Evolutionary conservation across 2,329 filamentous ascomycete species (phyloP).

Genomic region (Cladophialophora bantiana): DNA sequence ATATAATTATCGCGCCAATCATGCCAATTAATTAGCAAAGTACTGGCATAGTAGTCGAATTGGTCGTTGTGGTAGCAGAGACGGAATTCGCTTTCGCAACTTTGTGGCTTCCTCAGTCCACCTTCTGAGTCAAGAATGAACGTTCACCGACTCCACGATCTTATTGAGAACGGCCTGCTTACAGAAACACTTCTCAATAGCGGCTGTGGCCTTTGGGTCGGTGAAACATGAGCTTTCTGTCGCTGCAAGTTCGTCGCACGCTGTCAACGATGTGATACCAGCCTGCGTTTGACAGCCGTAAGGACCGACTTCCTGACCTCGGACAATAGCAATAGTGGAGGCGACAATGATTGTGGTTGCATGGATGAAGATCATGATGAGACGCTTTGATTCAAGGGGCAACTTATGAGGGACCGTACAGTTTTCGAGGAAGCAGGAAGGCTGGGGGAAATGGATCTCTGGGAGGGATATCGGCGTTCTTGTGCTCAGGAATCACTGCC

Average conservation of each 20-base stretch:
- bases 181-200: neutral
- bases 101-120: neutral
- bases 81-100: slow-evolving; percentile 2
- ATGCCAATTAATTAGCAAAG: neutral
- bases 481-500: too few species aligned
- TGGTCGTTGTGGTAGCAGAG: slow-evolving; percentile 12
- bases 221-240: slow-evolving; percentile 1
- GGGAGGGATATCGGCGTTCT: too few species aligned
- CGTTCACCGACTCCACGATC: slow-evolving; percentile 2
- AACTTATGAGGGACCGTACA: too few species aligned
- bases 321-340: neutral
- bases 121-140: neutral
- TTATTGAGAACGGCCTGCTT: slow-evolving; percentile 2
- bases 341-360: too few species aligned
- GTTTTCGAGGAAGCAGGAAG: too few species aligned
- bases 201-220: neutral
- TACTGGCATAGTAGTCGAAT: neutral
- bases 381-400: too few species aligned
- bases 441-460: too few species aligned
- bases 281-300: slow-evolving; percentile 4
- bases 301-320: neutral
- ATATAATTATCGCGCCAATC: neutral
- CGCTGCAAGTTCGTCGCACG: neutral
- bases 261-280: neutral
- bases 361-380: too few species aligned